A percentile compares a stretch with the other conserved stretches of the same genome.
Conservation (phyloP, 495 filamentous ascomycete species). For the Xylaria telfairii region DNA sequence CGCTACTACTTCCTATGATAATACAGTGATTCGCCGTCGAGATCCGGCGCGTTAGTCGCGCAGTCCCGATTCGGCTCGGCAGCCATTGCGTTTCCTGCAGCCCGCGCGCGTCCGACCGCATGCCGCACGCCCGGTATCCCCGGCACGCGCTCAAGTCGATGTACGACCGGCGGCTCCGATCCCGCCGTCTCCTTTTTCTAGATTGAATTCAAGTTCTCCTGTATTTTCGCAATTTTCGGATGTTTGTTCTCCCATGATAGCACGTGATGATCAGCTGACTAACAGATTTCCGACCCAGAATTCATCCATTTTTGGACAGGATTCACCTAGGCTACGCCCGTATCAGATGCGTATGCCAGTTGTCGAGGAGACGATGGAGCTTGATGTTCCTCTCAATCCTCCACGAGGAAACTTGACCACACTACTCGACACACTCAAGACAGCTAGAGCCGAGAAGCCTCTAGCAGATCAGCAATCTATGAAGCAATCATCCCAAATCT, state of each 20-base stretch:
- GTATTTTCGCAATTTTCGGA: conserved; percentile 8
- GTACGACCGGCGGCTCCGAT: neutral
- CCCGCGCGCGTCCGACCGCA: conserved; percentile 9
- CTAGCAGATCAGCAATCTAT: conserved; percentile 30
- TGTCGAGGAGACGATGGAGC: conserved; percentile 25
- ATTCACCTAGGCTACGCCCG: conserved; percentile 32
- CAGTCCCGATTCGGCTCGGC: conserved; percentile 8
- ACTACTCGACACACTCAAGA: conserved; percentile 38
- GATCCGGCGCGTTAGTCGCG: conserved; percentile 25
- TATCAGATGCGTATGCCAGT: conserved; percentile 19
- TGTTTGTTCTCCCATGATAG: conserved; percentile 14
- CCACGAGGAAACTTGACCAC: conserved; percentile 35
- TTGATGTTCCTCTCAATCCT: conserved; percentile 24
- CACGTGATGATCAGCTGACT: conserved; percentile 4
- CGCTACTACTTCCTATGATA: neutral
- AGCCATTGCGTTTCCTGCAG: conserved; percentile 3
- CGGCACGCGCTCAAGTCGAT: neutral
- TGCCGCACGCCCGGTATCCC: neutral
- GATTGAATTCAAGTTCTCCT: no score
- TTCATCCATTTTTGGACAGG: conserved; percentile 18
- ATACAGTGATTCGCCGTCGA: conserved; percentile 12
- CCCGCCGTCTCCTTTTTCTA: neutral
- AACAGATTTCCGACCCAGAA: conserved; percentile 13
- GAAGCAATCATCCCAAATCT: conserved; percentile 30
- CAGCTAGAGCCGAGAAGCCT: conserved; percentile 31